Conservation (phyloP, 306 rosid genomes). For the Ormosia emarginata region DNA sequence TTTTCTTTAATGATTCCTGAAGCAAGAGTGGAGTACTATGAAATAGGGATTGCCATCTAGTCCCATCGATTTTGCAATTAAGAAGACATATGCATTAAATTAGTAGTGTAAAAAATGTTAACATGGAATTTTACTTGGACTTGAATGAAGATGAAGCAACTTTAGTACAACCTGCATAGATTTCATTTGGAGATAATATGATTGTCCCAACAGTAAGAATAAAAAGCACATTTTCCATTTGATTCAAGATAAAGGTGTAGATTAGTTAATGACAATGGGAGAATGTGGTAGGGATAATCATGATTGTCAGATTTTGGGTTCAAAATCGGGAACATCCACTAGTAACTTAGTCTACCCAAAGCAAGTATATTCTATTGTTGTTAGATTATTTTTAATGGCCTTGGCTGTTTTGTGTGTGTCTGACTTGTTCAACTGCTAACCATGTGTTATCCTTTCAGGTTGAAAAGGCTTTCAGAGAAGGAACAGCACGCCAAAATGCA, state of each 20-base stretch:
- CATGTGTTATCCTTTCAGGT: conserved; percentile 56
- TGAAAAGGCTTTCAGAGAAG: conserved; percentile 98
- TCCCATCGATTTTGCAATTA: background rate
- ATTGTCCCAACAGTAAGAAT: background rate
- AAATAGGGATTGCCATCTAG: background rate
- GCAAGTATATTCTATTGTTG: background rate
- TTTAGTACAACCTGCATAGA: background rate
- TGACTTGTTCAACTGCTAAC: conserved; percentile 21
- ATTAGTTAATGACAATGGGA: background rate
- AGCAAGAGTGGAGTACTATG: background rate
- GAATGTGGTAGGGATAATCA: background rate
- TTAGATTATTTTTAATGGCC: background rate
- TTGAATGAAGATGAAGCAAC: conserved; percentile 7
- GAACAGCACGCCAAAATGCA: conserved; percentile 99
- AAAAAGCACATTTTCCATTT: background rate
- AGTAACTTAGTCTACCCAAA: background rate
- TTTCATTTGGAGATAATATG: background rate
- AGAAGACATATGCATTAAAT: background rate
- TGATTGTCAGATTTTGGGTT: background rate
- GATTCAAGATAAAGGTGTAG: background rate
- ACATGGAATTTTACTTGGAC: background rate
- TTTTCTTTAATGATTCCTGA: background rate
- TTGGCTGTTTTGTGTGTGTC: background rate
- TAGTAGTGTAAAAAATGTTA: background rate
- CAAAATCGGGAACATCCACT: background rate